Conservation (phyloP, 305 asterid species). For the Fraxinus albicans region DNA sequence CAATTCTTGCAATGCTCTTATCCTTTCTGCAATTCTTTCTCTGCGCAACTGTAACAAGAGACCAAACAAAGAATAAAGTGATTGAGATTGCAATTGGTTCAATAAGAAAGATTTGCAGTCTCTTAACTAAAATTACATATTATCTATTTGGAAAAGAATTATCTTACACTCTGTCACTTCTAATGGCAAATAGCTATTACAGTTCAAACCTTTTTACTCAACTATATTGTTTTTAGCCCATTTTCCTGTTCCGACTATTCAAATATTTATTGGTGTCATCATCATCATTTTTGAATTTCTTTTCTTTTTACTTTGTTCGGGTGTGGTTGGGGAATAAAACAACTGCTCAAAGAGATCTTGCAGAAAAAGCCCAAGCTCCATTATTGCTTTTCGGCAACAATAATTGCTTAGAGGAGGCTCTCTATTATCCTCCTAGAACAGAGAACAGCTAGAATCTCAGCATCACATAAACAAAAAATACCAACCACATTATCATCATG, state of each 20-base stretch:
- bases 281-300: neutral
- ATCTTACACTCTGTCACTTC: neutral
- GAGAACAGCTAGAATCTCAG: neutral
- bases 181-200: neutral
- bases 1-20: conserved; percentile 93
- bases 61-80: conserved; percentile 8
- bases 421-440: neutral
- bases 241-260: neutral
- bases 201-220: neutral
- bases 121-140: neutral
- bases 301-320: neutral
- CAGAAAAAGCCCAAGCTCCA: neutral
- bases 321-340: neutral
- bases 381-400: neutral
- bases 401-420: neutral
- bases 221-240: neutral
- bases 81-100: neutral
- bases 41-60: conserved; percentile 61
- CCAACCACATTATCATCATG: neutral
- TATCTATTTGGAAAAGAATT: neutral
- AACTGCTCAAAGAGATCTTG: neutral
- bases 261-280: neutral
- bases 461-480: neutral
- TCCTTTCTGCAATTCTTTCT: conserved; percentile 93
- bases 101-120: neutral